phyloP scores from a whole-genome alignment of 2,329 filamentous ascomycete genomes.

The Incumbomyces delicatus region DNA sequence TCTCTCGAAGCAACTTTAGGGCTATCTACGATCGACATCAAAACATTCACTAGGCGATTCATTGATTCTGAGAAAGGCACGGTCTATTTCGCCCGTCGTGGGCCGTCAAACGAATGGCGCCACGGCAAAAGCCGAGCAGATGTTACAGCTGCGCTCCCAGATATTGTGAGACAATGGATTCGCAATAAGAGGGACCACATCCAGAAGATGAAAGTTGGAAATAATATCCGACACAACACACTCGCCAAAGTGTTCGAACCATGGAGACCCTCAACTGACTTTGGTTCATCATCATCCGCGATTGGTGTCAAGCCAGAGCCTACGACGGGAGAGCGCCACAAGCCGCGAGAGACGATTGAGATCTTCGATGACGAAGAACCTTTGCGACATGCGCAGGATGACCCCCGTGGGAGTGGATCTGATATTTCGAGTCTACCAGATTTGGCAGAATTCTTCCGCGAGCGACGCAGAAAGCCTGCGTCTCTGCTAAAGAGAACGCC shows the following conservation, averaged over 20 bases:
- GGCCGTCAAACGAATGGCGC: background rate
- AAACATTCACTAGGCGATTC: background rate
- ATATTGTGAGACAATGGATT: background rate
- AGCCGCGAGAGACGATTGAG: background rate
- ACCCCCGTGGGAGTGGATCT: background rate
- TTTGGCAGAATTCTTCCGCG: background rate
- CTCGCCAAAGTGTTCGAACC: background rate
- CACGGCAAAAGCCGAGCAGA: background rate
- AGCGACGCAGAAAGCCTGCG: background rate
- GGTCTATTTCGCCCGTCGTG: background rate
- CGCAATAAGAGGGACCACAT: slow-evolving; percentile 9
- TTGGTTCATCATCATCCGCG: background rate
- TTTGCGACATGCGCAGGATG: background rate
- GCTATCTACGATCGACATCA: background rate
- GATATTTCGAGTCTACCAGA: background rate
- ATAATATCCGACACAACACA: slow-evolving; percentile 8
- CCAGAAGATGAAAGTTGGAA: slow-evolving; percentile 22
- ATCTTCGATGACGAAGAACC: background rate
- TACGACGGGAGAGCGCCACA: background rate
- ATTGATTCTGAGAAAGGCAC: slow-evolving; percentile 1
- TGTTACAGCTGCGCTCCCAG: background rate
- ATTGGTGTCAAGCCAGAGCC: background rate
- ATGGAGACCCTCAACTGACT: background rate
- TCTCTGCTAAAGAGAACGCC: no score
- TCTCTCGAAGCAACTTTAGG: background rate